Evolutionary conservation across 179 eudicot species (phyloP), one percentile per base, ranked within the genome.

Genomic region (Patellifolia procumbens): DNA sequence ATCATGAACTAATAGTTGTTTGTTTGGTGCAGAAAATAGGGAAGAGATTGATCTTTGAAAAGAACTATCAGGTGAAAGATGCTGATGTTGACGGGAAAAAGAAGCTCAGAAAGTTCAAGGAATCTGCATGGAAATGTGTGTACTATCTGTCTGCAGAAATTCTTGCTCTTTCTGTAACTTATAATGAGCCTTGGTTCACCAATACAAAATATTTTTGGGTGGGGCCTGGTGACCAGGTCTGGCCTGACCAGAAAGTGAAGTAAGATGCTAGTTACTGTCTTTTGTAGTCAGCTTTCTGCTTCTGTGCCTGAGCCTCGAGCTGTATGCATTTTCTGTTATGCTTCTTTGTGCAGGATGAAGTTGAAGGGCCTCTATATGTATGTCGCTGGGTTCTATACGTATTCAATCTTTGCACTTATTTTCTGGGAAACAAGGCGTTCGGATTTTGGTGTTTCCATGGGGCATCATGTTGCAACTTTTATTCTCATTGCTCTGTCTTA

Each of bases 361-460:
- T 82, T 94, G 81, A 92, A 92, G 84, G 97, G 82, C 70, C 77
- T 88, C n/a, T 94, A 94, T 59, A 91, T 94, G 97, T 94, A 87
- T 88, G 72, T 82, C 53, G 97, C 93, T 77, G 98, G 98, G 51
- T 94, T 94, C 85, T 94, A 94, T 55, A 84, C 94, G 58, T 94
- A 94, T 81, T 88, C 98, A 34, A 94, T 94, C 72, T 94, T 94
- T 87, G 98, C 98, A 45, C 85, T 94, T 62, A 81, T 92, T 56
- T 94, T 89, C 72, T 94, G 98, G 98, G 98, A 94, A 84, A 94
- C 98, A 76, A 90, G 98, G 83, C 97, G 98, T 60, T 85, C 92
- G 73, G 98, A 94, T 70, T 94, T 92, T 85, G 97, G 97, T 72
- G 98, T 92, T 77, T 94, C 98, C 16, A 94, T 94, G 98, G 84